Evolutionary conservation across 2,329 filamentous ascomycete species (phyloP).

Genomic region (Trichoderma semiorbis): DNA sequence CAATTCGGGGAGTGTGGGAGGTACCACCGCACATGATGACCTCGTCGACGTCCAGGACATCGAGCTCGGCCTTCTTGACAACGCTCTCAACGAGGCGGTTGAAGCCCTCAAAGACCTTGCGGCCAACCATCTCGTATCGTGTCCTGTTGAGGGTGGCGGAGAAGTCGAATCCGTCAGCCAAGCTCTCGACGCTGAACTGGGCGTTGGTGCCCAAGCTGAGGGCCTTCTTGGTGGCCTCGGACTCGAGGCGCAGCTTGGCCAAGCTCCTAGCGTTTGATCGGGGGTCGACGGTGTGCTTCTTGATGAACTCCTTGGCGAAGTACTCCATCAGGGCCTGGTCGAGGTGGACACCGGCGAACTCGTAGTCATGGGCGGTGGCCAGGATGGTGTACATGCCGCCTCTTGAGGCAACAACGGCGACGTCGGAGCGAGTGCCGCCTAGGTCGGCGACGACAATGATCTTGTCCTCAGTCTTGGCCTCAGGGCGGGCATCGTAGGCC

Average conservation of each 20-base stretch:
- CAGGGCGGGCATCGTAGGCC: conserved; percentile 84
- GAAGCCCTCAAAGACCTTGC: conserved; percentile 85
- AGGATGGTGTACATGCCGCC: conserved; percentile 96
- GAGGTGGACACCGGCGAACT: conserved; percentile 79
- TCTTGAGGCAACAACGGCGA: conserved; percentile 83
- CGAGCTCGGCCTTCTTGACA: conserved; percentile 87
- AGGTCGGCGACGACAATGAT: conserved; percentile 87
- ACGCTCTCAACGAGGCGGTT: conserved; percentile 78
- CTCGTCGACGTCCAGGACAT: conserved; percentile 90
- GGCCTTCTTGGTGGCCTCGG: conserved; percentile 87
- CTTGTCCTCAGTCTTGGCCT: conserved; percentile 76
- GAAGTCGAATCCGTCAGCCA: conserved; percentile 88
- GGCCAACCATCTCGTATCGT: conserved; percentile 83
- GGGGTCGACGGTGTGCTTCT: conserved; percentile 91
- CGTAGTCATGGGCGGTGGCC: conserved; percentile 92
- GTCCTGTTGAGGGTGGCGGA: conserved; percentile 87
- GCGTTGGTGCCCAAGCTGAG: conserved; percentile 85
- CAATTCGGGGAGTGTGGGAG: conserved; percentile 90
- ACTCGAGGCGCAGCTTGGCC: conserved; percentile 89
- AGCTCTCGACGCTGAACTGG: conserved; percentile 86
- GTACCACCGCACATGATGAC: conserved; percentile 90
- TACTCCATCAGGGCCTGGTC: conserved; percentile 92
- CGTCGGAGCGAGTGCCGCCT: conserved; percentile 87
- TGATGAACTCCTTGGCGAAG: conserved; percentile 98
- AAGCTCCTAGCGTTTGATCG: conserved; percentile 75